phyloP scores from a whole-genome alignment of 2,329 filamentous ascomycete species.

The Diplodia intermedia region DNA sequence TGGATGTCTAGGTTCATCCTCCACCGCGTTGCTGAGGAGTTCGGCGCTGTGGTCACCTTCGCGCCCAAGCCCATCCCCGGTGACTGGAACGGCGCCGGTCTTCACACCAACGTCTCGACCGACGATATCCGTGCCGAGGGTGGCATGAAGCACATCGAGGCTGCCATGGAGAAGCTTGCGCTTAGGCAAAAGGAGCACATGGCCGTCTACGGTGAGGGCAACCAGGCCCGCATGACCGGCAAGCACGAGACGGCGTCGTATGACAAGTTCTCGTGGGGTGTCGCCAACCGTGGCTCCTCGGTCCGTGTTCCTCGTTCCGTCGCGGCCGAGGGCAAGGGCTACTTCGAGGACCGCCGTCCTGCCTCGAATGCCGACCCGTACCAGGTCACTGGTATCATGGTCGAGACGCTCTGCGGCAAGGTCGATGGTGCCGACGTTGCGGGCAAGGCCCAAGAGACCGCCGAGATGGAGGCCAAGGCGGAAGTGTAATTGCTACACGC shows the following conservation, averaged over 20 bases:
- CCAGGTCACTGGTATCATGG: conserved; percentile 81
- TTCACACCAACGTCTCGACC: conserved; percentile 94
- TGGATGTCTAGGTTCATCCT: conserved; percentile 93
- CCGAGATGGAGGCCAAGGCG: conserved; percentile 26
- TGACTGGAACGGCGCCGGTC: conserved; percentile 95
- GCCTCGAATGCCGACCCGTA: conserved; percentile 90
- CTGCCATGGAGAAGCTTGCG: conserved; percentile 66
- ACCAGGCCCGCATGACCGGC: conserved; percentile 91
- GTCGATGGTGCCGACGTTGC: conserved; percentile 57
- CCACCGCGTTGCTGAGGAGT: conserved; percentile 91
- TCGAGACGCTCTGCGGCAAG: conserved; percentile 68
- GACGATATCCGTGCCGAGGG: conserved; percentile 87
- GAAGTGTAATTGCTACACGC: not conserved
- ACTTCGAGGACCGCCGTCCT: conserved; percentile 75
- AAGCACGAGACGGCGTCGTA: conserved; percentile 93
- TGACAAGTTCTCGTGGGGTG: conserved; percentile 90
- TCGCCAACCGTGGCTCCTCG: conserved; percentile 93
- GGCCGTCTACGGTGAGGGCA: conserved; percentile 93
- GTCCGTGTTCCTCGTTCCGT: conserved; percentile 89
- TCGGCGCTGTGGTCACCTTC: conserved; percentile 93
- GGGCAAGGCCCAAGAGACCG: conserved; percentile 48
- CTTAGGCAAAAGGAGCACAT: conserved; percentile 66
- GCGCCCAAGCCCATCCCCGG: conserved; percentile 94
- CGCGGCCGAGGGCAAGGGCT: conserved; percentile 88
- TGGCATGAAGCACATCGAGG: conserved; percentile 93